Percentiles rank a stretch among this genome's conserved stretches.
These are phyloP conservation scores for Aspergillus sp. DNA, from an alignment of 2,329 filamentous ascomycete genomes.

Conservation along the genomic window DNA sequence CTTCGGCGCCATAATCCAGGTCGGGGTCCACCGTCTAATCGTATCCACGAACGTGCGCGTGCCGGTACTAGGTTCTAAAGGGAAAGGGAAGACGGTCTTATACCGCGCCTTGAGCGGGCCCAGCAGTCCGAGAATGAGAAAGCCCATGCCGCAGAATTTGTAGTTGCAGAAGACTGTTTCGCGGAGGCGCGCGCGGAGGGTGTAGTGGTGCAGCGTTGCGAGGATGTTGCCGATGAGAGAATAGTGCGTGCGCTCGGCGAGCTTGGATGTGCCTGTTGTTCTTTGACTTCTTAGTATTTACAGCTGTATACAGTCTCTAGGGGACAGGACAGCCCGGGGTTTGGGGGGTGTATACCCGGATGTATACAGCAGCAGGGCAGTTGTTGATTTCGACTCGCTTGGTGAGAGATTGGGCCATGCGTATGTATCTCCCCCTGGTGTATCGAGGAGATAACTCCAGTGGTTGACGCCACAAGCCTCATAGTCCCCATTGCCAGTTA, in stretches of 20 bases:
- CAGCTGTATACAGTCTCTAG: too few species aligned
- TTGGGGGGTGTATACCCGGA: not conserved
- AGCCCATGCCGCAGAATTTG: not conserved
- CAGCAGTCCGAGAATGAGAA: not conserved
- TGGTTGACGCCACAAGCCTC: not conserved
- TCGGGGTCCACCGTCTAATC: not conserved
- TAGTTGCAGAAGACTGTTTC: not conserved
- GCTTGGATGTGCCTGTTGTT: not conserved
- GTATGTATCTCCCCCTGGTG: not conserved
- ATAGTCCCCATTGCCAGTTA: not conserved
- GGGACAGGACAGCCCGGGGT: too few species aligned
- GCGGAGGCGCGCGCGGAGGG: not conserved
- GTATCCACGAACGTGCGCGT: not conserved
- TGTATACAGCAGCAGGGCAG: not conserved
- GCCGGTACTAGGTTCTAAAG: too few species aligned
- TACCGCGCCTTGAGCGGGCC: not conserved
- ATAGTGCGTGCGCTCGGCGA: not conserved
- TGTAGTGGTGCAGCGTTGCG: not conserved
- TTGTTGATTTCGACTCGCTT: not conserved
- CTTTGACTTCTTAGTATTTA: not conserved
- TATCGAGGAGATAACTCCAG: not conserved
- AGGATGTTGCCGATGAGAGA: not conserved
- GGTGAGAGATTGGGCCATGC: not conserved
- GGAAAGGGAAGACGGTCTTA: not conserved
- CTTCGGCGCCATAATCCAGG: not conserved